These are phyloP conservation scores for Pugionium cornutum DNA, from an alignment of 345 rosid genomes.

Conservation along the genomic window DNA sequence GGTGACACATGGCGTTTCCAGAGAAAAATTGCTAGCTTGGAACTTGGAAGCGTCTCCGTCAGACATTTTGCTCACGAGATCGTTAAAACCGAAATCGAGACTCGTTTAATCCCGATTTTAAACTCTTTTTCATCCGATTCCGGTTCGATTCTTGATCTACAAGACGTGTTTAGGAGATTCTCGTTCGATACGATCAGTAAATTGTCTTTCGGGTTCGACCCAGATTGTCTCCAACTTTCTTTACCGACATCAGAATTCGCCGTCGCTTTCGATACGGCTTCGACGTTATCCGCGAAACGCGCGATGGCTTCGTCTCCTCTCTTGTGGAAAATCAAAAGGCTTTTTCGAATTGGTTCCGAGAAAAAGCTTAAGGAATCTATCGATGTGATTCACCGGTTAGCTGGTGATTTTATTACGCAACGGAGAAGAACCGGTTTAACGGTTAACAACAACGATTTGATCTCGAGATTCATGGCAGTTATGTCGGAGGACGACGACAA, in stretches of 20 bases:
- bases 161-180: slow-evolving; percentile 65
- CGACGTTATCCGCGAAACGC: slow-evolving; percentile 54
- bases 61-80: slow-evolving; percentile 58
- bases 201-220: slow-evolving; percentile 69
- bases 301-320: slow-evolving; percentile 47
- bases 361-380: slow-evolving; percentile 55
- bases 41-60: slow-evolving; percentile 51
- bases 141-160: slow-evolving; percentile 40
- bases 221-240: slow-evolving; percentile 52
- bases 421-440: slow-evolving; percentile 44
- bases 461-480: slow-evolving; percentile 65
- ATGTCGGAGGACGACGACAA: slow-evolving; percentile 48
- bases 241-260: slow-evolving; percentile 55
- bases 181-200: slow-evolving; percentile 63
- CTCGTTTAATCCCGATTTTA: slow-evolving; percentile 53
- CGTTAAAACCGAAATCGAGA: slow-evolving; percentile 50
- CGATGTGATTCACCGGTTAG: slow-evolving; percentile 47
- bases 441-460: slow-evolving; percentile 45
- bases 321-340: slow-evolving; percentile 58
- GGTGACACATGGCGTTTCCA: slow-evolving; percentile 75
- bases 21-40: slow-evolving; percentile 61
- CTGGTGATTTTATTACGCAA: slow-evolving; percentile 48
- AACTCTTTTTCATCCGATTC: not conserved
- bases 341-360: slow-evolving; percentile 61
- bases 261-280: slow-evolving; percentile 59